These are phyloP conservation scores for Macrolepiota albuminosa DNA, from an alignment of 768 basidiomycete species.

Conservation along the genomic window DNA sequence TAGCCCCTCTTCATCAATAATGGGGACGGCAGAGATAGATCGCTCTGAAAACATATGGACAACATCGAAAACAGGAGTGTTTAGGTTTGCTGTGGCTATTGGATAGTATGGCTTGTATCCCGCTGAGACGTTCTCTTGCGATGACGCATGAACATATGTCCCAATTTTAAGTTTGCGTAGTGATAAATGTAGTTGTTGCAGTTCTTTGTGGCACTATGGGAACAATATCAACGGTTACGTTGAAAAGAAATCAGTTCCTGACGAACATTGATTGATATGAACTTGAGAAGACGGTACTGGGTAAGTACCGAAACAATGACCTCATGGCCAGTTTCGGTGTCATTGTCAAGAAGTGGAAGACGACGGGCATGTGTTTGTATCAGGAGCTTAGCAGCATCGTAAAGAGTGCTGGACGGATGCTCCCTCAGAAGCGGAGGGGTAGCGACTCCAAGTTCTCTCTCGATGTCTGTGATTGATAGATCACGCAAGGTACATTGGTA, in stretches of 20 bases:
- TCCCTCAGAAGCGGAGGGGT: constrained; percentile 88
- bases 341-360: constrained; percentile 88
- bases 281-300: constrained; percentile 96
- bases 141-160: constrained; percentile 71
- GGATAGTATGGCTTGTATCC: constrained; percentile 78
- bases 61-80: constrained; percentile 94
- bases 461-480: constrained; percentile 64
- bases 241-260: not conserved
- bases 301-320: constrained; percentile 95
- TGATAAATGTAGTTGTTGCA: constrained; percentile 72
- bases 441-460: constrained; percentile 86
- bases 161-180: constrained; percentile 89
- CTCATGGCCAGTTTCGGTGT: constrained; percentile 92
- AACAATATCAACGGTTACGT: constrained; percentile 8
- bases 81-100: constrained; percentile 84
- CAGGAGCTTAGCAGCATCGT: constrained; percentile 84
- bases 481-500: constrained; percentile 2
- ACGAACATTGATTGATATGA: constrained; percentile 93
- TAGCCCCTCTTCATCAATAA: constrained; percentile 86
- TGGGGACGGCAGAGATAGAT: constrained; percentile 95
- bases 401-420: constrained; percentile 83
- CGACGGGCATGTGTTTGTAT: constrained; percentile 95
- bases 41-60: constrained; percentile 98
- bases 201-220: constrained; percentile 77
- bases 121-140: constrained; percentile 40